Evolutionary conservation across 345 rosid species (phyloP).

Genomic region (Gossypium mustelinum): DNA sequence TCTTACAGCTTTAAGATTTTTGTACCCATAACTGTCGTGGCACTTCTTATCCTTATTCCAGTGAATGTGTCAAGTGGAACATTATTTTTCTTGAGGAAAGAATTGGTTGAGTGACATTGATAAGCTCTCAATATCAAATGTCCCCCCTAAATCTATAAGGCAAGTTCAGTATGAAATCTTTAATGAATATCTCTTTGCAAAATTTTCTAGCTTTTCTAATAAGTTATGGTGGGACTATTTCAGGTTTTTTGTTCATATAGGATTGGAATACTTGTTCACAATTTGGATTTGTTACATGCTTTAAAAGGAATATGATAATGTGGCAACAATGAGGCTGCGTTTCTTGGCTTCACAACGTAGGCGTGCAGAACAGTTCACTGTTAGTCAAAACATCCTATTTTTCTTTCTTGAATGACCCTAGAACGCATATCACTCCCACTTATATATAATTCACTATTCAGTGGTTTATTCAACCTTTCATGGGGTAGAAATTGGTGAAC

Average conservation of each 20-base stretch:
- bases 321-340: constrained; percentile 70
- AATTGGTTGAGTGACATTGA: constrained; percentile 85
- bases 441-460: neutral
- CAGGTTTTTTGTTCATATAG: constrained; percentile 95
- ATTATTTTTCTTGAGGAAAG: constrained; percentile 69
- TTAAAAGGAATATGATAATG: constrained; percentile 71
- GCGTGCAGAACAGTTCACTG: constrained; percentile 87
- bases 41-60: constrained; percentile 76
- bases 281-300: constrained; percentile 86
- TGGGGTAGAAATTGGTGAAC: neutral
- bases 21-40: constrained; percentile 67
- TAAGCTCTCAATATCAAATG: constrained; percentile 91
- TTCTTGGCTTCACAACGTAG: constrained; percentile 75
- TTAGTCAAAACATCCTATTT: constrained; percentile 38
- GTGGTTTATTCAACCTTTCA: neutral
- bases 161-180: constrained; percentile 18
- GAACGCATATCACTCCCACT: neutral
- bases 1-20: constrained; percentile 77
- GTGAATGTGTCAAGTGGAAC: constrained; percentile 92
- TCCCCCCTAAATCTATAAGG: constrained; percentile 69
- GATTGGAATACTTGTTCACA: constrained; percentile 72
- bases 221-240: constrained; percentile 18
- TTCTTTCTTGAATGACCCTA: neutral
- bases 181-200: neutral
- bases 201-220: neutral